Conservation (phyloP, 2,329 filamentous ascomycete genomes). For the Amphichorda felina region DNA sequence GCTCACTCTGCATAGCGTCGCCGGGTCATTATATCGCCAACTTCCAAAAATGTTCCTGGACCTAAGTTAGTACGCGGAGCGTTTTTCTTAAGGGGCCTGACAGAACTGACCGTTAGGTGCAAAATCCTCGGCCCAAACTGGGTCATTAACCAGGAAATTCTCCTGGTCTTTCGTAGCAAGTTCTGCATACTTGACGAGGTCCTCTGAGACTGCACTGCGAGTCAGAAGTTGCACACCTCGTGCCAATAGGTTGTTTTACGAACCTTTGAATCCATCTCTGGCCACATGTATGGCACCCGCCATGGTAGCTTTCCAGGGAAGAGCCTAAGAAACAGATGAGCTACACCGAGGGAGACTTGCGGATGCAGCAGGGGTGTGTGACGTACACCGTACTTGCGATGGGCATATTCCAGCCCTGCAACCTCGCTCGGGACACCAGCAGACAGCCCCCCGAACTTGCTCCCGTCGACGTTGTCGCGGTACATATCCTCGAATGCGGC, state of each 20-base stretch:
- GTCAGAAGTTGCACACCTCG: too few relatives aligned
- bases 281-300: conserved; percentile 65
- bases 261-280: conserved; percentile 52
- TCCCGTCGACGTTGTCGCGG: conserved; percentile 52
- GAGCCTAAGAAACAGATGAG: conserved; percentile 16
- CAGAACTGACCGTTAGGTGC: conserved; percentile 53
- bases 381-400: conserved; percentile 53
- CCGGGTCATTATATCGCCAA: conserved; percentile 70
- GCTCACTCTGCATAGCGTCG: conserved; percentile 57
- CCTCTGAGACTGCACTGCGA: conserved; percentile 43
- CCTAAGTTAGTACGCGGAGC: neutral
- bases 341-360: too few relatives aligned
- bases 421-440: conserved; percentile 64
- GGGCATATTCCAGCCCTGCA: conserved; percentile 67
- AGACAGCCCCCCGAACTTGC: conserved; percentile 61
- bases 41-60: conserved; percentile 47
- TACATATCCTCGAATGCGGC: conserved; percentile 82
- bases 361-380: too few relatives aligned
- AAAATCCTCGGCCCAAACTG: conserved; percentile 78
- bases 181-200: conserved; percentile 39
- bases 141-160: conserved; percentile 63
- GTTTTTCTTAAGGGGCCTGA: too few relatives aligned
- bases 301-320: conserved; percentile 63
- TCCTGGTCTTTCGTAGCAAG: conserved; percentile 7
- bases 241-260: too few relatives aligned